A percentile compares a stretch with the other conserved stretches of the same genome.
phyloP scores from a whole-genome alignment of 352 stramenopile genomes.

The Pythium aristosporum region DNA sequence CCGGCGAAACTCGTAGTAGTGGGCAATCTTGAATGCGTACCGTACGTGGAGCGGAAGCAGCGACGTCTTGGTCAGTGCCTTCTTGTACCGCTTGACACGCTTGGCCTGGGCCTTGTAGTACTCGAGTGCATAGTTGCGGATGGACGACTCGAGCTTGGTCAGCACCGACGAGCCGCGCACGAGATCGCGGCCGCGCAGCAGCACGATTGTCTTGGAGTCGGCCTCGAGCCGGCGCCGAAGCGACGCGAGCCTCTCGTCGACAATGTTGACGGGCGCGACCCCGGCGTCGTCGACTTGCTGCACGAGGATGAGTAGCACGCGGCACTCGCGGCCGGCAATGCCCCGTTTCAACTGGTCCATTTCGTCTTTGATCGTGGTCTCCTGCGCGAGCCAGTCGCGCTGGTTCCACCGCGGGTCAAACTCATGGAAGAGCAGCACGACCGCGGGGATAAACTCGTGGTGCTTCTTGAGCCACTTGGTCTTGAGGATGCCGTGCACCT shows the following conservation, averaged over 20 bases:
- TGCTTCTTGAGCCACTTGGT: conserved; percentile 86
- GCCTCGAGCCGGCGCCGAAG: conserved; percentile 69
- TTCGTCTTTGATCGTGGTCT: conserved; percentile 69
- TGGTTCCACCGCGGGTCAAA: conserved; percentile 77
- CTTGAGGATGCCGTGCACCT: conserved; percentile 73
- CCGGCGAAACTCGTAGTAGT: conserved; percentile 87
- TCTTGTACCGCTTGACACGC: conserved; percentile 87
- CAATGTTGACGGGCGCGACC: conserved; percentile 55
- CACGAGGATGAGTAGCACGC: conserved; percentile 75
- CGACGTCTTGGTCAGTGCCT: conserved; percentile 63
- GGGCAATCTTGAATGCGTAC: conserved; percentile 88
- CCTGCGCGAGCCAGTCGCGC: conserved; percentile 68
- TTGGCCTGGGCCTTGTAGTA: conserved; percentile 90
- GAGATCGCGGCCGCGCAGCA: conserved; percentile 68
- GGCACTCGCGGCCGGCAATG: conserved; percentile 67
- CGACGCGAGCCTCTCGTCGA: conserved; percentile 70
- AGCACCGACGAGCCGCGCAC: conserved; percentile 55
- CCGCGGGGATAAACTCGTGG: conserved; percentile 74
- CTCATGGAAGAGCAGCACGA: conserved; percentile 82
- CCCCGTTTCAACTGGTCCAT: conserved; percentile 68
- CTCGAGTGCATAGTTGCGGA: conserved; percentile 79
- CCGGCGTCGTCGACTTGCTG: conserved; percentile 77
- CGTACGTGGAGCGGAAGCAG: conserved; percentile 60
- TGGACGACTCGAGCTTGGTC: conserved; percentile 67
- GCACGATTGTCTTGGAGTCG: conserved; percentile 70